These are phyloP conservation scores for Tuber umbilicatum DNA, from an alignment of 495 filamentous ascomycete genomes.

Conservation along the genomic window DNA sequence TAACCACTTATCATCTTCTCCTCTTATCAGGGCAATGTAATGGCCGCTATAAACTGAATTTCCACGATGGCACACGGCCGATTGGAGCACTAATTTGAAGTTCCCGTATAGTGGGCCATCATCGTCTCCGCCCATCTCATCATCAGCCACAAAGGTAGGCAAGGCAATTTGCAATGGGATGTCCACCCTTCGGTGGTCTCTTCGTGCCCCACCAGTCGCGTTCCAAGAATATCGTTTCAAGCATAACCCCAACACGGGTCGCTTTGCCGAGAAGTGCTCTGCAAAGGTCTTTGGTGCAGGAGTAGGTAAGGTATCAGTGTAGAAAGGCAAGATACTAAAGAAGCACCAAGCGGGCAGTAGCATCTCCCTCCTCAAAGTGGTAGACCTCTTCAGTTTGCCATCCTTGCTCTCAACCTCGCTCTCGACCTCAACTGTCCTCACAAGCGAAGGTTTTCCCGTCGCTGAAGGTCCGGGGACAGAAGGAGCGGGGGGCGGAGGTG, in stretches of 20 bases:
- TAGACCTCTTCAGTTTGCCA: constrained; percentile 47
- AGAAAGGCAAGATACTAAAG: constrained; percentile 49
- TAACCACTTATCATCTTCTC: constrained; percentile 70
- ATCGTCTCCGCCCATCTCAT: constrained; percentile 54
- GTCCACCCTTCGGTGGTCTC: constrained; percentile 75
- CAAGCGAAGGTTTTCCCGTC: constrained; percentile 27
- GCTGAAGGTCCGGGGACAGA: constrained; percentile 39
- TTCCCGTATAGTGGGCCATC: constrained; percentile 61
- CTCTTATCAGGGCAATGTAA: constrained; percentile 76
- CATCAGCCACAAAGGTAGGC: constrained; percentile 83
- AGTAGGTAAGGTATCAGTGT: constrained; percentile 34
- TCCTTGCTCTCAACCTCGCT: constrained; percentile 43
- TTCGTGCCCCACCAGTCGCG: constrained; percentile 57
- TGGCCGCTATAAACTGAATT: constrained; percentile 85
- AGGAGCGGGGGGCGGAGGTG: constrained; percentile 45
- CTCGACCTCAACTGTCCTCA: constrained; percentile 44
- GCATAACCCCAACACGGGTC: constrained; percentile 84
- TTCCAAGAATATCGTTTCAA: constrained; percentile 81
- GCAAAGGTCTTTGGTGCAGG: constrained; percentile 47
- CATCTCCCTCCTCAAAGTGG: constrained; percentile 64
- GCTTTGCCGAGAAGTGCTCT: constrained; percentile 62
- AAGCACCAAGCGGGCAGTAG: constrained; percentile 98
- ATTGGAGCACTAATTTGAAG: constrained; percentile 85
- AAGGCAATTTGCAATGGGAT: constrained; percentile 83
- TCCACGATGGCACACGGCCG: constrained; percentile 84